Evolutionary conservation across 352 stramenopile genomes (phyloP), one percentile per base, ranked within the genome.

Genomic region (Pythium dissimile): DNA sequence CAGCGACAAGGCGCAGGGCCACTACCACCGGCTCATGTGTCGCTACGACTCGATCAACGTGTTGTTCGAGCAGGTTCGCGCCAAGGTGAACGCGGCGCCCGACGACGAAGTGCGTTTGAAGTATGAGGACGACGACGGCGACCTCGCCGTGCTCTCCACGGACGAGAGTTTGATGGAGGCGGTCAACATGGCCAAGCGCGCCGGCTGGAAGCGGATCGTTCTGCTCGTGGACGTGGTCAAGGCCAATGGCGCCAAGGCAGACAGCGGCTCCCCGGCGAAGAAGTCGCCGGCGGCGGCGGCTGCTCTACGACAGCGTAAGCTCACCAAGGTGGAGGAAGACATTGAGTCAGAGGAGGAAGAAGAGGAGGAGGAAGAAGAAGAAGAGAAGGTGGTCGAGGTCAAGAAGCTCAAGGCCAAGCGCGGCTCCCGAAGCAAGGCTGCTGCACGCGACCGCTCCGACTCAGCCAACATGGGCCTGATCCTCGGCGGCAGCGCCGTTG

Each of bases 91-190:
- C 1, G 64, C 89, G 0, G 61, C 70, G 3, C 43, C 70, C 0
- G 67, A 72, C 3, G 84, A 92, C 34, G 76, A 89, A 2, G 42
- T 95, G 13, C 78, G 79, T 0, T 64, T 95, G 15, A 94, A 92
- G 69, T 96, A 94, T 57, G 82, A 94, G 58, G 86, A 96, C 55
- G 86, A 96, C 43, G 86, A 96, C 56, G 86, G 86, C 13, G 86
- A 96, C 60, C 51, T 93, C 31, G 84, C 83, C 12, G 71, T 96
- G 43, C 69, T 96, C 38, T 93, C 81, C 35, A 88, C 83, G 6
- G 83, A 96, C 59, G 82, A 92, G 57, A 94, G 84, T 60, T 64
- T 96, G 41, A 60, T 92, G 15, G 86, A 96, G 47, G 86, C 86
- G 28, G 86, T 96, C 48, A 63, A 82, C 44, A 94, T 94, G 86